These are phyloP conservation scores for Nigrograna mackinnonii DNA, from an alignment of 2,329 filamentous ascomycete genomes.

Conservation along the genomic window DNA sequence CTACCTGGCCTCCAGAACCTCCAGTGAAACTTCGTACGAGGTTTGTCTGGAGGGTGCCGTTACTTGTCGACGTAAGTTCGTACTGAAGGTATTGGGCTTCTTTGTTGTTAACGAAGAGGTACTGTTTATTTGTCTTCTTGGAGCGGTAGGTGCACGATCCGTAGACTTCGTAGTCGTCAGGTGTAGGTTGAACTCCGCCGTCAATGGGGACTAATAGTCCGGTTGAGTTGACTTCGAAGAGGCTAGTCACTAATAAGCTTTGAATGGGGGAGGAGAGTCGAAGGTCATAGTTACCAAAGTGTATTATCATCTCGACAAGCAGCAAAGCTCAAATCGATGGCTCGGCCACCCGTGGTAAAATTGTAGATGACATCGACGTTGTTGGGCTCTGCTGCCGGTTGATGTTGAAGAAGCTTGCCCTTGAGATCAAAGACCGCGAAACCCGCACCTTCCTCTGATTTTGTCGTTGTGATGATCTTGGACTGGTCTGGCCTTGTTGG, in stretches of 20 bases:
- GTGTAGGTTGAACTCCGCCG: constrained; percentile 52
- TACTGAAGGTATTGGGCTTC: constrained; percentile 59
- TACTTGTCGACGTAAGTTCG: constrained; percentile 45
- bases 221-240: constrained; percentile 54
- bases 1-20: constrained; percentile 57
- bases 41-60: constrained; percentile 49
- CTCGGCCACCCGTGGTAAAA: constrained; percentile 49
- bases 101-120: constrained; percentile 61
- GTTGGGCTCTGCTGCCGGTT: constrained; percentile 53
- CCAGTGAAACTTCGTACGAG: constrained; percentile 57
- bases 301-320: constrained; percentile 57
- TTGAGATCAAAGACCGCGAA: constrained; percentile 54
- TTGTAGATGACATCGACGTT: constrained; percentile 60
- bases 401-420: constrained; percentile 52
- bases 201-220: constrained; percentile 49
- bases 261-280: not conserved
- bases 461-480: constrained; percentile 57
- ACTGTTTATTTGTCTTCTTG: constrained; percentile 51
- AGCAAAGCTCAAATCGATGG: constrained; percentile 54
- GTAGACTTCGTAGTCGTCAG: constrained; percentile 53
- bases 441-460: constrained; percentile 53
- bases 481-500: constrained; percentile 43
- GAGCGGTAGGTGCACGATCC: constrained; percentile 58
- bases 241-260: constrained; percentile 41
- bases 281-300: constrained; percentile 48